Conservation (phyloP, 208 protist species). For the Strigomonas culicis region DNA sequence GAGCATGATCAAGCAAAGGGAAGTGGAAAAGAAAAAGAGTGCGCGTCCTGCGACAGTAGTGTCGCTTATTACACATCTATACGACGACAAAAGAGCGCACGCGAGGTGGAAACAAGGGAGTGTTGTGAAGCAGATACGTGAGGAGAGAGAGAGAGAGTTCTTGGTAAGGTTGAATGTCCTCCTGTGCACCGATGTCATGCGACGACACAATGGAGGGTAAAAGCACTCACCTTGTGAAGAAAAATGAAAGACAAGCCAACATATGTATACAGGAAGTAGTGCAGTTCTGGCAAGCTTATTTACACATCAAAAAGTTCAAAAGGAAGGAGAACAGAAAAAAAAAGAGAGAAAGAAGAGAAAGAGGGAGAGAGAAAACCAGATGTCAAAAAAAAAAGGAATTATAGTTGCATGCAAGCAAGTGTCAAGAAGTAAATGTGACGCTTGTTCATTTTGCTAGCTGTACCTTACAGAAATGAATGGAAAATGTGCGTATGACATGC, state of each 20-base stretch:
- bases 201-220: conserved; percentile 6
- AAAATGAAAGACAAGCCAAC: background rate
- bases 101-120: too few species aligned
- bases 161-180: conserved; percentile 13
- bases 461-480: too few species aligned
- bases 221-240: background rate
- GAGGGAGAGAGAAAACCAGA: background rate
- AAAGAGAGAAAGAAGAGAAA: conserved; percentile 3
- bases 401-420: background rate
- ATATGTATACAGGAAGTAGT: background rate
- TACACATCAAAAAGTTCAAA: background rate
- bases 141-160: background rate
- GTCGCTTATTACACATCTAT: too few species aligned
- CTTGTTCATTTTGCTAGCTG: conserved; percentile 5
- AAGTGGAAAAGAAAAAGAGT: background rate
- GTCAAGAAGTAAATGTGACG: background rate
- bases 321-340: conserved; percentile 5
- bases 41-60: too few species aligned
- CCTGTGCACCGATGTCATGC: background rate
- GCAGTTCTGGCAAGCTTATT: background rate
- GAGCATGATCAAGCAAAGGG: background rate
- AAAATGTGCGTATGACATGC: too few species aligned
- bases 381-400: conserved; percentile 8
- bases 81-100: too few species aligned
- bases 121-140: background rate